Conservation (phyloP, 2,329 filamentous ascomycete genomes). For the Pezicula rhizophila region DNA sequence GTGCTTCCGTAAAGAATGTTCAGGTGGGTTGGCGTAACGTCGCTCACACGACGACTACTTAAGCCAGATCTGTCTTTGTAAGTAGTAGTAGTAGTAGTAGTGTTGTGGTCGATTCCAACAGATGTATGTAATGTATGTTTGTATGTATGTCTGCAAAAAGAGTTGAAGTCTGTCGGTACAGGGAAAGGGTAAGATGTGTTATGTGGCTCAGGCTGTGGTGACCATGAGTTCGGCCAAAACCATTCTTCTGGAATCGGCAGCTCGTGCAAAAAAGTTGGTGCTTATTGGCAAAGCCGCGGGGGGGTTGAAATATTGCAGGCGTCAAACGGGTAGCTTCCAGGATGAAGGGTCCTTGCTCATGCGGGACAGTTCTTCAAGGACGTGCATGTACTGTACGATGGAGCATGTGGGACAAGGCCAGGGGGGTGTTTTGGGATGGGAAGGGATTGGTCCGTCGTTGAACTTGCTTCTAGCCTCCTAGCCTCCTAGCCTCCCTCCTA, state of each 20-base stretch:
- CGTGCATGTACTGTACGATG: background rate
- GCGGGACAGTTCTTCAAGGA: slow-evolving; percentile 13
- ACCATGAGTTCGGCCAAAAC: slow-evolving; percentile 21
- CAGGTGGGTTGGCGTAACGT: slow-evolving; percentile 3
- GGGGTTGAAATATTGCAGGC: slow-evolving; percentile 9
- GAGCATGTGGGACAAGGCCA: slow-evolving; percentile 7
- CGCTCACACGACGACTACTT: background rate
- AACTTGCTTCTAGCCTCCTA: background rate
- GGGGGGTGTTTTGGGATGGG: slow-evolving; percentile 19
- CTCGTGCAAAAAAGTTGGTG: slow-evolving; percentile 17
- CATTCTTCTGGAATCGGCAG: slow-evolving; percentile 27
- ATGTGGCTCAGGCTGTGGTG: slow-evolving; percentile 27
- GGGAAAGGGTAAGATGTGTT: slow-evolving; percentile 14
- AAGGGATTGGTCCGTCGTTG: slow-evolving; percentile 8
- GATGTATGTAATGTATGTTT: slow-evolving; percentile 5
- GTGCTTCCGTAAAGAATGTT: slow-evolving; percentile 8
- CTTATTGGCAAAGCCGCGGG: slow-evolving; percentile 14
- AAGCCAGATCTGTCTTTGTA: background rate
- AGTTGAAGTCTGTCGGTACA: slow-evolving; percentile 16
- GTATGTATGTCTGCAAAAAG: slow-evolving; percentile 4
- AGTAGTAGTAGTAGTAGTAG: no score
- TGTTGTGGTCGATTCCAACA: slow-evolving; percentile 6
- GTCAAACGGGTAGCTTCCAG: slow-evolving; percentile 17
- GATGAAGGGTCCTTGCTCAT: slow-evolving; percentile 16
- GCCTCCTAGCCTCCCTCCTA: background rate